Evolutionary conservation across 2,329 filamentous ascomycete species (phyloP).

Genomic region (Onygena corvina): DNA sequence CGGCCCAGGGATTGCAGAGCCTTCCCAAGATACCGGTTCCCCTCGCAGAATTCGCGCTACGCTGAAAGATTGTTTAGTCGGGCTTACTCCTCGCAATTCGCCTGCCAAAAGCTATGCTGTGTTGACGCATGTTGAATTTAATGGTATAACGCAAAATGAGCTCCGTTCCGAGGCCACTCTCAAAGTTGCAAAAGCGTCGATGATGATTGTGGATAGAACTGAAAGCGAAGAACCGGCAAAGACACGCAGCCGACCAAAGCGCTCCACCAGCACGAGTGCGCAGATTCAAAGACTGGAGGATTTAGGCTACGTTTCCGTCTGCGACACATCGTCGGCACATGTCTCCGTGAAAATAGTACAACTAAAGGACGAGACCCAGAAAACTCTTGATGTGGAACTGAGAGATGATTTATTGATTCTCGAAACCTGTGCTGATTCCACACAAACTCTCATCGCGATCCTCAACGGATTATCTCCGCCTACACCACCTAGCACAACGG

Average conservation of each 20-base stretch:
- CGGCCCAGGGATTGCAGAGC: neutral
- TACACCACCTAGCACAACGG: slow-evolving; percentile 64
- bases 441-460: slow-evolving; percentile 73
- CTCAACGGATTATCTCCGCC: slow-evolving; percentile 73
- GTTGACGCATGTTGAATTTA: slow-evolving; percentile 63
- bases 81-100: slow-evolving; percentile 66
- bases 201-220: slow-evolving; percentile 72
- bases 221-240: slow-evolving; percentile 35
- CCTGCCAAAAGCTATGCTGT: slow-evolving; percentile 66
- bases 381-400: slow-evolving; percentile 65
- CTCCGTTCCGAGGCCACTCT: slow-evolving; percentile 52
- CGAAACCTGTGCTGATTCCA: slow-evolving; percentile 94
- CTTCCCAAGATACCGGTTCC: slow-evolving; percentile 31
- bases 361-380: slow-evolving; percentile 46
- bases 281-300: slow-evolving; percentile 43
- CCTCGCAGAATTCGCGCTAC: slow-evolving; percentile 47
- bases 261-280: slow-evolving; percentile 25
- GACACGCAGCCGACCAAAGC: slow-evolving; percentile 22
- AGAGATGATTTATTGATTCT: slow-evolving; percentile 77
- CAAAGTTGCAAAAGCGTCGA: slow-evolving; percentile 64
- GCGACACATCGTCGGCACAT: slow-evolving; percentile 72
- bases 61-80: slow-evolving; percentile 68
- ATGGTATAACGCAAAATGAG: slow-evolving; percentile 54
- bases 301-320: slow-evolving; percentile 72
- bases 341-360: slow-evolving; percentile 50